These are phyloP conservation scores for Rheum nobile DNA, from an alignment of 148 eudicot genomes.

Conservation along the genomic window DNA sequence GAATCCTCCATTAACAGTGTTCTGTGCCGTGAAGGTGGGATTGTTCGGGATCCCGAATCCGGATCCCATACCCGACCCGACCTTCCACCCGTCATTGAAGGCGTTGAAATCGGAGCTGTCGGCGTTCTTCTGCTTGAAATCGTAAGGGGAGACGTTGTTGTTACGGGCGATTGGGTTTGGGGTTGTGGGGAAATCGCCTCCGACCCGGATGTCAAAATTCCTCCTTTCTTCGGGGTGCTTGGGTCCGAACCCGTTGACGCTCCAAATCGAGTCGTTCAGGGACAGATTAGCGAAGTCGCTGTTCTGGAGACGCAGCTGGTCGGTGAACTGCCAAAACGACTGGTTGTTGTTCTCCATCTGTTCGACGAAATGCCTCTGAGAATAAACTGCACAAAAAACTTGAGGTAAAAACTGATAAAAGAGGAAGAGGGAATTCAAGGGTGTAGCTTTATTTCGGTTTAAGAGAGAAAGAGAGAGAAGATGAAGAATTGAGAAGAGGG, in stretches of 20 bases:
- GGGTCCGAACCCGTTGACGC: constrained; percentile 32
- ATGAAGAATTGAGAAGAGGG: background rate
- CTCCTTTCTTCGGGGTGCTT: constrained; percentile 55
- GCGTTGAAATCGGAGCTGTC: constrained; percentile 19
- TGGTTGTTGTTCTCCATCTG: constrained; percentile 62
- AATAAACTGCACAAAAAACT: background rate
- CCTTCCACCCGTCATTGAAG: constrained; percentile 33
- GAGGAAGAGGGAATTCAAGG: background rate
- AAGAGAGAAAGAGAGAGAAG: background rate
- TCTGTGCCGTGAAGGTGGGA: background rate
- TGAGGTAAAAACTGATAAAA: background rate
- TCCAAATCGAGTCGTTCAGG: constrained; percentile 88
- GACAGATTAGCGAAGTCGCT: constrained; percentile 55
- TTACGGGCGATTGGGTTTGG: constrained; percentile 1
- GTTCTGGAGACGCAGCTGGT: constrained; percentile 67
- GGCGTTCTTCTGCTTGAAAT: constrained; percentile 7
- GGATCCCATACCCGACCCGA: constrained; percentile 38
- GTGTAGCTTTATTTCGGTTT: background rate
- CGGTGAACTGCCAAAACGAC: constrained; percentile 87
- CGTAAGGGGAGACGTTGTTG: constrained; percentile 7
- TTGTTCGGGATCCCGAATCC: constrained; percentile 9
- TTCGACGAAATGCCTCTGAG: constrained; percentile 19
- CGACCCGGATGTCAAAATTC: constrained; percentile 68
- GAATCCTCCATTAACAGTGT: constrained; percentile 65
- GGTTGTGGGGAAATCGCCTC: constrained; percentile 18